phyloP scores from a whole-genome alignment of 768 basidiomycete species.

The Fomitopsis serialis region DNA sequence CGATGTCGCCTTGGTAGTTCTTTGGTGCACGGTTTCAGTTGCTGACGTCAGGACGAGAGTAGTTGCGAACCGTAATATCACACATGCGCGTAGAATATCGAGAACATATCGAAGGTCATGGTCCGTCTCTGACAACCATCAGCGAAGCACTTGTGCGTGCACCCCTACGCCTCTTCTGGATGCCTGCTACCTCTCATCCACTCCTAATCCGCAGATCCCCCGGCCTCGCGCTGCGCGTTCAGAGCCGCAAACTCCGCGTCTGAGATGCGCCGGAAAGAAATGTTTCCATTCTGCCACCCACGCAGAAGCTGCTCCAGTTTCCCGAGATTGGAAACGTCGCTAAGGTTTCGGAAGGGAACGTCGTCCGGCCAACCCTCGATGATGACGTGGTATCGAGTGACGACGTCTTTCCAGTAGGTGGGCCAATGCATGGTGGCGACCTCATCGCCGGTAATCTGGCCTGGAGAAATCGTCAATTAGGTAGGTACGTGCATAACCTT shows the following conservation, averaged over 20 bases:
- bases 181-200: background rate
- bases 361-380: constrained; percentile 24
- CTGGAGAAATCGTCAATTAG: constrained; percentile 8
- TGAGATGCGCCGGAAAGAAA: constrained; percentile 18
- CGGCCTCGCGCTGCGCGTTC: constrained; percentile 4
- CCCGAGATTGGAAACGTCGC: constrained; percentile 22
- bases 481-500: background rate
- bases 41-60: too few species aligned
- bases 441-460: constrained; percentile 18
- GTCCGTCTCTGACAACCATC: too few species aligned
- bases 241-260: constrained; percentile 17
- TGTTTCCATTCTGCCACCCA: constrained; percentile 18
- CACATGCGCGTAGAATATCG: too few species aligned
- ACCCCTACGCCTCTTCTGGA: background rate
- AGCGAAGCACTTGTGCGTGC: too few species aligned
- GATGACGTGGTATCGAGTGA: constrained; percentile 21
- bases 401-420: constrained; percentile 22
- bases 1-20: too few species aligned
- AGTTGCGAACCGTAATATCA: too few species aligned
- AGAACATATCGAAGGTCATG: too few species aligned
- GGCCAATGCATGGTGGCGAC: constrained; percentile 22
- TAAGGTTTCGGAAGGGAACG: constrained; percentile 24
- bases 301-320: constrained; percentile 21
- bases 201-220: background rate
- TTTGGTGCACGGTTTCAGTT: too few species aligned